phyloP scores from a whole-genome alignment of 2,329 filamentous ascomycete species.

The Aureobasidium uvarum region DNA sequence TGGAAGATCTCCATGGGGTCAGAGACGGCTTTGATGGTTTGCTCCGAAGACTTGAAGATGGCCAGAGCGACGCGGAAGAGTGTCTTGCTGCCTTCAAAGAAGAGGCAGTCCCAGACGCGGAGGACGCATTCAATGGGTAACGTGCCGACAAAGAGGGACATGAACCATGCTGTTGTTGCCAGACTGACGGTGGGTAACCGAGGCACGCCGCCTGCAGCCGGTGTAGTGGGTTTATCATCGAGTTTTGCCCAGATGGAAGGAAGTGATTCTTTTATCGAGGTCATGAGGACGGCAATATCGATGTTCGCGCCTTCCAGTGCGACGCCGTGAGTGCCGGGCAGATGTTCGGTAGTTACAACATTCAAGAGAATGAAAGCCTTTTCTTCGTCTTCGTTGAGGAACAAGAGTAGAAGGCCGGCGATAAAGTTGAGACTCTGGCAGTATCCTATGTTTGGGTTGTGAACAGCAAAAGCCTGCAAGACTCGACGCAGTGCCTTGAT shows the following conservation, averaged over 20 bases:
- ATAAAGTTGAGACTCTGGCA: slow-evolving; percentile 96
- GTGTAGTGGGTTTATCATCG: slow-evolving; percentile 61
- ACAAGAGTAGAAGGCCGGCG: slow-evolving; percentile 82
- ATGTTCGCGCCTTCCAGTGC: slow-evolving; percentile 90
- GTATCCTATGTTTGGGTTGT: slow-evolving; percentile 90
- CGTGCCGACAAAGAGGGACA: slow-evolving; percentile 93
- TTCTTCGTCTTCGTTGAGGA: slow-evolving; percentile 77
- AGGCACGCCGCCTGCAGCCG: slow-evolving; percentile 40
- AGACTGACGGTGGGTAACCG: slow-evolving; percentile 85
- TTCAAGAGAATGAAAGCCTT: slow-evolving; percentile 91
- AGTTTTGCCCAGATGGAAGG: slow-evolving; percentile 86
- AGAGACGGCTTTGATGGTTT: slow-evolving; percentile 71
- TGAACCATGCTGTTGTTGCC: slow-evolving; percentile 95
- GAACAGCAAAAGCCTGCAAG: slow-evolving; percentile 82
- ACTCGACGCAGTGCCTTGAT: slow-evolving; percentile 80
- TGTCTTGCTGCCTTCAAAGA: slow-evolving; percentile 92
- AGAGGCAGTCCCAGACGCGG: slow-evolving; percentile 92
- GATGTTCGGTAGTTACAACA: slow-evolving; percentile 82
- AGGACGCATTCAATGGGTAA: slow-evolving; percentile 88
- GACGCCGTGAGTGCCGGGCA: slow-evolving; percentile 88
- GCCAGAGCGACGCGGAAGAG: slow-evolving; percentile 88
- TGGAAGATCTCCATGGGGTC: slow-evolving; percentile 97
- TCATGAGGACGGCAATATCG: slow-evolving; percentile 91
- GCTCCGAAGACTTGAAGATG: slow-evolving; percentile 85
- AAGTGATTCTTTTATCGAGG: slow-evolving; percentile 75